Evolutionary conservation across 495 filamentous ascomycete species (phyloP).

Genomic region (Podospora pseudopauciseta): DNA sequence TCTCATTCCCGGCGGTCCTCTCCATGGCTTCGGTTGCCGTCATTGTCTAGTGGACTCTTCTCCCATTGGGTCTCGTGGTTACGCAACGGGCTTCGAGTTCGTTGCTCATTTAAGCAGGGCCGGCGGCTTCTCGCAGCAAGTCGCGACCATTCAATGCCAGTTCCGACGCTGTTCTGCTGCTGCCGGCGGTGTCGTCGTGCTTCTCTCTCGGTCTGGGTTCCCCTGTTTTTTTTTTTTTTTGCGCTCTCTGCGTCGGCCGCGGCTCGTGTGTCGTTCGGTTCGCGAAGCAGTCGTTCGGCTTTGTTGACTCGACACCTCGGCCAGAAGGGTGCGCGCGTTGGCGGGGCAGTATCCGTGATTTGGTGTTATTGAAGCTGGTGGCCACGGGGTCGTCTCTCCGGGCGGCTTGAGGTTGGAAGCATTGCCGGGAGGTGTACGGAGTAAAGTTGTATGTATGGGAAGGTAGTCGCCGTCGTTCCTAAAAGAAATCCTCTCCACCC

Average conservation of each 20-base stretch:
- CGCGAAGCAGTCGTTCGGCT: neutral
- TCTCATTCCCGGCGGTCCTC: conserved; percentile 48
- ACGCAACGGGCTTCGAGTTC: conserved; percentile 49
- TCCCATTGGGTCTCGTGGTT: conserved; percentile 50
- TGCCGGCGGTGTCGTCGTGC: conserved; percentile 1
- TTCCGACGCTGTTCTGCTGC: conserved; percentile 25
- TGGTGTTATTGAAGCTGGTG: conserved; percentile 8
- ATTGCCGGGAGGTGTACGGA: conserved; percentile 11
- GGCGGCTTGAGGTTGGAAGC: conserved; percentile 13
- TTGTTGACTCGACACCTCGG: neutral
- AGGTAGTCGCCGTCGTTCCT: conserved; percentile 11
- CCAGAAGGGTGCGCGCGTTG: conserved; percentile 4
- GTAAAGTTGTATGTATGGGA: neutral
- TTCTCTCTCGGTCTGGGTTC: conserved; percentile 8
- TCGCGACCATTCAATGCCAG: conserved; percentile 32
- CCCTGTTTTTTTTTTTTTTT: neutral
- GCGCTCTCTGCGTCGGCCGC: neutral
- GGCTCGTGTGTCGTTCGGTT: neutral
- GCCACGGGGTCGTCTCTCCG: neutral
- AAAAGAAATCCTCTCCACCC: conserved; percentile 24
- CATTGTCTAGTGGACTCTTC: conserved; percentile 36
- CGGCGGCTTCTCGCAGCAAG: conserved; percentile 48
- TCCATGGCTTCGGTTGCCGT: conserved; percentile 44
- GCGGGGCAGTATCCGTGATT: neutral
- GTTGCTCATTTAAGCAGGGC: conserved; percentile 46